phyloP scores from a whole-genome alignment of 257 asterid species.

The Cruciata laevipes region DNA sequence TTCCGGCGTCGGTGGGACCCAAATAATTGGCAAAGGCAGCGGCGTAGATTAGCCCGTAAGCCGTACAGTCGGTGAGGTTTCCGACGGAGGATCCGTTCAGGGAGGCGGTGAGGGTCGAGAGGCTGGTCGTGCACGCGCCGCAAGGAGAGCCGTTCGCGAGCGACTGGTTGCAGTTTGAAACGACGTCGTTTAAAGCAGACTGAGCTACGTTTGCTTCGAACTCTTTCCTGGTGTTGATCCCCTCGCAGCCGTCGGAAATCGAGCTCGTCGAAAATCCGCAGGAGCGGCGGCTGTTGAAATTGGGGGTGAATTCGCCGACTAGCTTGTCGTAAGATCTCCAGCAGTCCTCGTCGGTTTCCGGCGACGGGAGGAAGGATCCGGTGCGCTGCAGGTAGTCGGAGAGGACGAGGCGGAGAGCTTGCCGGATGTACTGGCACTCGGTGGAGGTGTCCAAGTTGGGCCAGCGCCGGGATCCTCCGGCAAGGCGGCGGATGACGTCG shows the following conservation, averaged over 20 bases:
- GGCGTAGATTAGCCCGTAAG: conserved; percentile 53
- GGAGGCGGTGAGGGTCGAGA: conserved; percentile 50
- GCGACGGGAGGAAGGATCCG: conserved; percentile 53
- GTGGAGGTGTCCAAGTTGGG: conserved; percentile 26
- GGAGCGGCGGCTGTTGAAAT: conserved; percentile 39
- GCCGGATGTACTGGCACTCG: conserved; percentile 59
- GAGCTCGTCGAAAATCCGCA: conserved; percentile 70
- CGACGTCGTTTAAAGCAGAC: conserved; percentile 27
- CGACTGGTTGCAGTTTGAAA: conserved; percentile 50
- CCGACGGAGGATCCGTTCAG: conserved; percentile 44
- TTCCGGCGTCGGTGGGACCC: conserved; percentile 69
- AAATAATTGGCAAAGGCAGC: conserved; percentile 54
- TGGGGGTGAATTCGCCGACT: conserved; percentile 30
- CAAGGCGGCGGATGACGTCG: conserved; percentile 28
- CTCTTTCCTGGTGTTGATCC: conserved; percentile 49
- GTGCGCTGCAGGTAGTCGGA: conserved; percentile 55
- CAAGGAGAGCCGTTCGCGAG: conserved; percentile 63
- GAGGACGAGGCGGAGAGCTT: conserved; percentile 60
- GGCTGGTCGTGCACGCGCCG: conserved; percentile 59
- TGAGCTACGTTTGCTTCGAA: conserved; percentile 49
- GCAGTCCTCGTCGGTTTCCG: conserved; percentile 49
- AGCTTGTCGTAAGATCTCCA: conserved; percentile 45
- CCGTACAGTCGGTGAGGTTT: conserved; percentile 58
- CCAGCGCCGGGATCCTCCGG: conserved; percentile 15
- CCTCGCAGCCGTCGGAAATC: conserved; percentile 70